Base-by-base conservation (phyloP, 345 rosid species). In the Garcia nutans region DNA sequence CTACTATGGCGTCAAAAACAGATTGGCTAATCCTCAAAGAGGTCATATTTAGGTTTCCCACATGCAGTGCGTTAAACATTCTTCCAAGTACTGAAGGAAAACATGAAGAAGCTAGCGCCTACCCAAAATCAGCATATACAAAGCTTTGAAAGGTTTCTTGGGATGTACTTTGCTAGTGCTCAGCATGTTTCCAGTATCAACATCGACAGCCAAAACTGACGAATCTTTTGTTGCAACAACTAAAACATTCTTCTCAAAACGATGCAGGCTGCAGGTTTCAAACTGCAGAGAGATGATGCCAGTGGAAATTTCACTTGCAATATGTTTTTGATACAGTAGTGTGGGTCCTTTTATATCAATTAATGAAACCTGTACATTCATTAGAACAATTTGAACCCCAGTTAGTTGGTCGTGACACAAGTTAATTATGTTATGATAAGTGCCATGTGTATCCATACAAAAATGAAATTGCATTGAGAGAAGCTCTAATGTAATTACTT, bases 211-310 rank as follows among this genome's bases (percentile, higher is more conserved):
- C 82, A 90, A 67, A 74, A 93, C 88, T 6, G 98, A 91, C 3
- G 98, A 93, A 77, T 93, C 98, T 82, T 85, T 91, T 16, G 94
- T 90, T 44, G 93, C 93, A 73, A 89, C 89, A 78, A 89, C 88
- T 75, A 95, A 82, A 56, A 84, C 78, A 37, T 91, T 95, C 91
- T 91, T 91, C 84, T 91, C 92, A 56, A 93, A 95, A 59, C 89
- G 92, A 77, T 88, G 96, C 65, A 90, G 77, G 80, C 33, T 78
- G 73, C 91, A 91, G 79, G 89, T 87, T 76, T 87, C 90, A 78
- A 82, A 90, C 74, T 89, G 94, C 82, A 87, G 76, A 49, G 97
- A 87, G 77, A 86, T 80, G 72, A 93, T 85, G 61, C 96, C 90
- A 71, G 87, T 60, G 37, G 93, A 85, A 68, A 91, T 85, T 45